Base-by-base conservation (phyloP, 148 eudicot genomes). In the Arctostaphylos glauca region DNA sequence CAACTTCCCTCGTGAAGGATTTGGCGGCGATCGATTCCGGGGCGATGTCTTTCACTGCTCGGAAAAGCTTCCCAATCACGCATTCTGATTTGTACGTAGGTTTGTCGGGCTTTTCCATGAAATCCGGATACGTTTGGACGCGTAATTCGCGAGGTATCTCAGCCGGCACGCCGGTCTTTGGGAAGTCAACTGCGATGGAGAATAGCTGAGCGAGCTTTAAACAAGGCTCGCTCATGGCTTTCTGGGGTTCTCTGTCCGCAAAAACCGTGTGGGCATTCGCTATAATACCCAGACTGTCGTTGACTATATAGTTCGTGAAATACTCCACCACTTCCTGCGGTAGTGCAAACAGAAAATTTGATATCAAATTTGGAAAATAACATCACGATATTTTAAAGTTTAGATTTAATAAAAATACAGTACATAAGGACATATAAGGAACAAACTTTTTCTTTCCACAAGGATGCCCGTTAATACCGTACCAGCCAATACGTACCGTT, bases 181-280 rank as follows among this genome's bases (percentile, higher is more conserved):
- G 89, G 74, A 92, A 92, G 86, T 92, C 94, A 14, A 92, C 94
- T 50, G 94, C 94, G 70, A 89, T 82, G 15, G 94, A 92, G 47
- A 89, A 89, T 25, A 89, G 88, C 79, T 82, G 75, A 10, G 94
- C 94, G 6, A 92, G 91, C 81, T 86, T 80, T 79, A 89, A 19
- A 71, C 94, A 92, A 12, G 86, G 85, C 56, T 18, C 7, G 25
- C 94, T 90, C 89, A 87, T 71, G 78, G 94, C 94, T 82, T 89
- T 89, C 3, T 7, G 0, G 13, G 25, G 77, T 77, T 89, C 86
- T 58, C 15, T 84, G 59, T 92, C 94, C 5, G 92, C 92, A 78
- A 90, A 89, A 78, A 84, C 92, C 1, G 87, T 84, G 81, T 92
- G 94, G 58, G 94, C 94, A 75, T 92, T 89, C 49, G 94, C 87